Base-by-base conservation (phyloP, 495 filamentous ascomycete species). In the Filosporella fistucella region DNA sequence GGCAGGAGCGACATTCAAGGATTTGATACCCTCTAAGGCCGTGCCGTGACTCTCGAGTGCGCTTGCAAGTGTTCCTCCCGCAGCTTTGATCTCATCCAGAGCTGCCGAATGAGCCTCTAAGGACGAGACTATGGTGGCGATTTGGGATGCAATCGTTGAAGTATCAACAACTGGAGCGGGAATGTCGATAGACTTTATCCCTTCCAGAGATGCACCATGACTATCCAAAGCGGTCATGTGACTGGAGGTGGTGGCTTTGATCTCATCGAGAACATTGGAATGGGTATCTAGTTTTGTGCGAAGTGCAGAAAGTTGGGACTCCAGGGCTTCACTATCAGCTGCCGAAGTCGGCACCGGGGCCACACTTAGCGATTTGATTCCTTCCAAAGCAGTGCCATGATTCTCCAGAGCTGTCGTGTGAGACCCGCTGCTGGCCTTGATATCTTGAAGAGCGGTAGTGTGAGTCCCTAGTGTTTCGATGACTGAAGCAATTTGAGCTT, bases 261-360 rank as follows among this genome's bases (percentile, higher is more conserved):
- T 5, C 23, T 47, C 39, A 4, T 24, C 39, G 2, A 42, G 21
- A 42, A 16, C 22, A 8, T 5, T 14, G 17, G 47, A 14, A 16
- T 52, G 49, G 12, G 32, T 11, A 7, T 52, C 49, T 13, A 52
- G 35, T 1, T 18, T 45, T 23, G 16, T 41, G 20, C 32, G 10
- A 23, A 52, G 38, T 23, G 16, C 32, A 2, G 17, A 28, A 10
- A 51, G 18, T 14, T 51, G 20, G n/a, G 21, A 14, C 38, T 42
- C 40, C 14, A 44, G 22, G 14, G 10, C 14, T 5, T 13, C 30
- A 28, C 11, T 40, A 20, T 22, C 12, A 1, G 16, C 45, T 11
- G 9, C 4, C 18, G 13, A 11, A 36, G 25, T 1, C 24, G 20
- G 46, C 8, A n/a, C 22, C 2, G 22, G 8, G 7, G 10, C 39